Percentiles rank a stretch among this genome's conserved stretches.
Evolutionary conservation across 495 filamentous ascomycete species (phyloP).

Genomic region (Hypoxylon subgilvum): DNA sequence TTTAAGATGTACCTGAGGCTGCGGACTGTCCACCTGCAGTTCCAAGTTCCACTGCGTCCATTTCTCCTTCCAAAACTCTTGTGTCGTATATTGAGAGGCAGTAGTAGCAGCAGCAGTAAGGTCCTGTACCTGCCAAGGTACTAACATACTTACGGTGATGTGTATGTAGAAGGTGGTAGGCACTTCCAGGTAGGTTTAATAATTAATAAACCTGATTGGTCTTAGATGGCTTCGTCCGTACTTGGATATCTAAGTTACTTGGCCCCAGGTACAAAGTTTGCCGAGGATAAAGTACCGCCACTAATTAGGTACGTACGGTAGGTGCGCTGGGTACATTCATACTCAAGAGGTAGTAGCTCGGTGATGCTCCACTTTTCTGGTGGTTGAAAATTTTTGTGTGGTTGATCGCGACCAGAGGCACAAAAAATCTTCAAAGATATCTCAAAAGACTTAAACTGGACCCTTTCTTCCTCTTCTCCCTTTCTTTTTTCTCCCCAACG

Average conservation of each 20-base stretch:
- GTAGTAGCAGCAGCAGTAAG: too few species aligned
- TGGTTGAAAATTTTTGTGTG: constrained; percentile 39
- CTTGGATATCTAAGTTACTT: background rate
- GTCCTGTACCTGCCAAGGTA: too few species aligned
- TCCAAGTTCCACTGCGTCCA: constrained; percentile 17
- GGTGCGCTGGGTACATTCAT: background rate
- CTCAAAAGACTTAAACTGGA: constrained; percentile 29
- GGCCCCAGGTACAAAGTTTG: constrained; percentile 3
- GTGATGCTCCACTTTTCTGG: constrained; percentile 15
- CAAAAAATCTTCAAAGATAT: constrained; percentile 45
- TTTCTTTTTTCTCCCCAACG: constrained; percentile 35
- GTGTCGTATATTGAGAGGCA: too few species aligned
- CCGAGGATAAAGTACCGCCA: constrained; percentile 11
- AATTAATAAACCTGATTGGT: constrained; percentile 28
- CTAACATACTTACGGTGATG: too few species aligned
- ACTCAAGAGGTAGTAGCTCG: constrained; percentile 5
- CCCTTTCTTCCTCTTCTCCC: constrained; percentile 25
- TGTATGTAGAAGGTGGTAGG: background rate
- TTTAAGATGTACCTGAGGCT: too few species aligned
- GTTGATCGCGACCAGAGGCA: constrained; percentile 44
- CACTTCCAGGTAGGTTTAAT: constrained; percentile 1
- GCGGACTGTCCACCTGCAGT: too few species aligned
- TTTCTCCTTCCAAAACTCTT: constrained; percentile 23
- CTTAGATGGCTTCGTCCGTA: constrained; percentile 11
- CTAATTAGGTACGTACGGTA: constrained; percentile 9